Evolutionary conservation across 192 early-diverging fungal species (phyloP), one percentile per base, ranked within the genome.

Genomic region (Powellomyces hirtus): DNA sequence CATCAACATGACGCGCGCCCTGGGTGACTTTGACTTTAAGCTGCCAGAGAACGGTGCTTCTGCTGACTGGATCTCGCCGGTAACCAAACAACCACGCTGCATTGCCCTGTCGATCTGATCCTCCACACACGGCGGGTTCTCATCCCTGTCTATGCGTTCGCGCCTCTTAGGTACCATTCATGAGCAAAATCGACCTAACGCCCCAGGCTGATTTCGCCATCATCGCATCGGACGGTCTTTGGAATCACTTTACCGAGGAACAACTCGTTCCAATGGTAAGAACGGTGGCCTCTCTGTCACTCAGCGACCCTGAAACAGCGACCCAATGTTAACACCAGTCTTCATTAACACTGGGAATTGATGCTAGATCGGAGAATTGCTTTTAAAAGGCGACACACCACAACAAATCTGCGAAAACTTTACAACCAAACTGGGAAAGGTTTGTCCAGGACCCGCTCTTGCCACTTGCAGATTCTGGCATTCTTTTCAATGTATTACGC

Each of bases 11-110:
- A 69, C 67, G 16, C 56, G 67, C 4, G 70, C 70, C 6, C 8
- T 72, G 53, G 70, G 70, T 22, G 70, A 72, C 34, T 72, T 72
- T 35, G 70, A 72, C 34, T 72, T 72, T 35, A 72, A 72, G 55
- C 27, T 56, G 38, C 62, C 62, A 13, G 36, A 38, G 33, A 72
- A 72, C 37, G 70, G 61, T 14, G 70, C 61, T 13, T 29, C 3
- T 4, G 62, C 29, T 3, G 70, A 72, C 40, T 72, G 70, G 70
- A 72, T 72, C 30, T 72, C 70, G 18, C 70, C 70, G 11, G 70
- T 71, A 27, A 55, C n/a, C n/a, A n/a, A n/a, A n/a, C n/a, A n/a
- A n/a, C n/a, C 42, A 44, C n/a, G 42, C 11, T 44, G 42, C 42
- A 44, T 44, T 44, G 42, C 42, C n/a, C 42, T 14, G 42, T 44